A percentile compares a stretch with the other conserved stretches of the same genome.
phyloP scores from a whole-genome alignment of 2,329 filamentous ascomycete genomes.

The Fusarium armeniacum region DNA sequence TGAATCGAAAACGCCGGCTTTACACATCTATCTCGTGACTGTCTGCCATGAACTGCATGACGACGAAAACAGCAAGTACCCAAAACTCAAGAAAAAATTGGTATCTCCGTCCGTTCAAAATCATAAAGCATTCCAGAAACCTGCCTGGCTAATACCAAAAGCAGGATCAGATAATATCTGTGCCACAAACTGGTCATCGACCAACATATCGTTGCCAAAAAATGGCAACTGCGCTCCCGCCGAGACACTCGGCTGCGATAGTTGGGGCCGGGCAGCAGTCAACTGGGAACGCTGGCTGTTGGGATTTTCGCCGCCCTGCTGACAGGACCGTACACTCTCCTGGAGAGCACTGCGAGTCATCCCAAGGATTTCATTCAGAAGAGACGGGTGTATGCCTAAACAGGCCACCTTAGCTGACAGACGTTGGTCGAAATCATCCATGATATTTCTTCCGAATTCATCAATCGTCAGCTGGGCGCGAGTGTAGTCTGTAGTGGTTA shows the following conservation, averaged over 20 bases:
- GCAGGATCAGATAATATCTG: constrained; percentile 2
- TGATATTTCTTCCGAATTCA: constrained; percentile 8
- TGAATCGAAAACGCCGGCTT: constrained; percentile 1
- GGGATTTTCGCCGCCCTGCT: neutral
- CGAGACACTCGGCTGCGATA: neutral
- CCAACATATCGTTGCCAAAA: neutral
- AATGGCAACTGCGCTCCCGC: constrained; percentile 1
- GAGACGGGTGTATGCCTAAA: neutral
- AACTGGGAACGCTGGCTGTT: neutral
- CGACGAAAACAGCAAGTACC: neutral
- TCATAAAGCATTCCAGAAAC: neutral
- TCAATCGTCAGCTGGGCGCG: constrained; percentile 3
- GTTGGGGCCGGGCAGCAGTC: neutral
- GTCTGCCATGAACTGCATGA: neutral
- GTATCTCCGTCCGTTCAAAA: constrained; percentile 11
- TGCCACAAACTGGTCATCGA: constrained; percentile 6
- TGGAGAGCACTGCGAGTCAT: constrained; percentile 6
- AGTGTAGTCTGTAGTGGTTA: constrained; percentile 16
- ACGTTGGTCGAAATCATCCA: constrained; percentile 12
- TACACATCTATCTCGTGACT: neutral
- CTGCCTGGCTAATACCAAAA: neutral
- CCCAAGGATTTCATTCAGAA: neutral
- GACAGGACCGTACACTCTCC: constrained; percentile 14
- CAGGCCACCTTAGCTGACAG: neutral
- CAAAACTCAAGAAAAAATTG: constrained; percentile 22